Conservation (phyloP, 305 asterid species). For the Fraxinus dipetala region DNA sequence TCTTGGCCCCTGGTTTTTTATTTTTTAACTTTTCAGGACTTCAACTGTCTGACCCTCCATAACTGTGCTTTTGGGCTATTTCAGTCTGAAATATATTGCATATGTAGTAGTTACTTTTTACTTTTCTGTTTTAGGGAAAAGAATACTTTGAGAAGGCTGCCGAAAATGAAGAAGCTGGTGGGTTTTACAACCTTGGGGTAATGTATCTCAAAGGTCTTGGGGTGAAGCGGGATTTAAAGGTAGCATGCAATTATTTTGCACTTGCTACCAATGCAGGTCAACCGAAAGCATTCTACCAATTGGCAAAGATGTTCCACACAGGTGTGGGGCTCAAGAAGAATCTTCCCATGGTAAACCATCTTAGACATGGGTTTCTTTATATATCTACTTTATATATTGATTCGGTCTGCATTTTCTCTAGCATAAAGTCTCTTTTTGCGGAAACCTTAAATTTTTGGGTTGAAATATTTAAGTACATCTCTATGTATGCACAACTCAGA, state of each 20-base stretch:
- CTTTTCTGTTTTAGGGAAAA: conserved; percentile 60
- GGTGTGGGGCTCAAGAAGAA: conserved; percentile 83
- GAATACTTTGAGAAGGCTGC: conserved; percentile 88
- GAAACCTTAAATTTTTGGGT: neutral
- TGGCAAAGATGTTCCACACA: conserved; percentile 79
- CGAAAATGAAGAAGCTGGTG: conserved; percentile 65
- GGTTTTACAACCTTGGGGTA: conserved; percentile 88
- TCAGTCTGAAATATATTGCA: conserved; percentile 7
- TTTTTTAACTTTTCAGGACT: neutral
- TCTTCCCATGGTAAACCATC: conserved; percentile 61
- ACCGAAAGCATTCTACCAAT: conserved; percentile 34
- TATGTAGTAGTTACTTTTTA: conserved; percentile 14
- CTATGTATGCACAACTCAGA: neutral
- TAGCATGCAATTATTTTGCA: conserved; percentile 69
- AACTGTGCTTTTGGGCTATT: neutral
- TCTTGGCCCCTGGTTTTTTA: neutral
- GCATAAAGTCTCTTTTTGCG: neutral
- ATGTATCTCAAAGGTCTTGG: conserved; percentile 85
- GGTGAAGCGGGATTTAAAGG: conserved; percentile 78
- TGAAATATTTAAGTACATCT: conserved; percentile 1
- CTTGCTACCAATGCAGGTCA: conserved; percentile 60
- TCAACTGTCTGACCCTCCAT: neutral
- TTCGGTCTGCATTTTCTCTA: neutral
- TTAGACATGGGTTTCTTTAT: neutral
- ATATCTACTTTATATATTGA: neutral